A percentile compares a stretch with the other conserved stretches of the same genome.
phyloP scores from a whole-genome alignment of 805 yeast species.

The Phaffomyces opuntiae region DNA sequence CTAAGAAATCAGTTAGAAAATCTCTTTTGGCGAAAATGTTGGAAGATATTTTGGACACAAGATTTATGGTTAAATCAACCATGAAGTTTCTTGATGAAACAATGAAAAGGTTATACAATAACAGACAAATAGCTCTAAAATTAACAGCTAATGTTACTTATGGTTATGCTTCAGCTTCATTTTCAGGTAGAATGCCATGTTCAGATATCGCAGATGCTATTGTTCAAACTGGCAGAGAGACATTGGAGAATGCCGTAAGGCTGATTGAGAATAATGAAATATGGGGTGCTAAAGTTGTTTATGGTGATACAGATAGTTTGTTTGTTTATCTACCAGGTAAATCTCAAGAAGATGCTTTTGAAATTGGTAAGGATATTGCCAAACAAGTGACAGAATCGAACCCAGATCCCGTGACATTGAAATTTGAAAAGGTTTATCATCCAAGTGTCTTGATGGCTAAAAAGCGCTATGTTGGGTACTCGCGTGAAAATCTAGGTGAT shows the following conservation, averaged over 20 bases:
- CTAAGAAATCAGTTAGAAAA: slow-evolving; percentile 54
- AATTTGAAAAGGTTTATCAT: slow-evolving; percentile 89
- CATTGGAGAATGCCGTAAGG: slow-evolving; percentile 61
- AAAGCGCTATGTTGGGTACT: slow-evolving; percentile 86
- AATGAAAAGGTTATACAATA: slow-evolving; percentile 51
- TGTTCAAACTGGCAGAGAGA: slow-evolving; percentile 86
- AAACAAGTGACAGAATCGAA: slow-evolving; percentile 50
- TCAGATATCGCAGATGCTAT: slow-evolving; percentile 93
- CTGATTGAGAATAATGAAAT: slow-evolving; percentile 49
- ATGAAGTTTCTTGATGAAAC: slow-evolving; percentile 50
- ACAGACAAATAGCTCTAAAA: slow-evolving; percentile 81
- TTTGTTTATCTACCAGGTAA: slow-evolving; percentile 88
- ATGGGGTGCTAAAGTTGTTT: slow-evolving; percentile 90
- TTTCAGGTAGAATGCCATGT: slow-evolving; percentile 96
- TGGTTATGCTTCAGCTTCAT: slow-evolving; percentile 92
- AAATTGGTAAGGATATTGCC: slow-evolving; percentile 67
- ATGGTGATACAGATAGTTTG: slow-evolving; percentile 94
- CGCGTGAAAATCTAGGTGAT: slow-evolving; percentile 48
- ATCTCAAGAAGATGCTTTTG: slow-evolving; percentile 69
- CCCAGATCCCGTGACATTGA: slow-evolving; percentile 76
- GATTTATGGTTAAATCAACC: slow-evolving; percentile 72
- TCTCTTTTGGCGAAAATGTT: slow-evolving; percentile 81
- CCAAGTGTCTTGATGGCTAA: slow-evolving; percentile 80
- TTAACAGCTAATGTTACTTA: slow-evolving; percentile 92
- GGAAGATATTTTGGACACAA: slow-evolving; percentile 69